Base-by-base conservation (phyloP, 345 rosid genomes). In the Toxicodendron radicans region DNA sequence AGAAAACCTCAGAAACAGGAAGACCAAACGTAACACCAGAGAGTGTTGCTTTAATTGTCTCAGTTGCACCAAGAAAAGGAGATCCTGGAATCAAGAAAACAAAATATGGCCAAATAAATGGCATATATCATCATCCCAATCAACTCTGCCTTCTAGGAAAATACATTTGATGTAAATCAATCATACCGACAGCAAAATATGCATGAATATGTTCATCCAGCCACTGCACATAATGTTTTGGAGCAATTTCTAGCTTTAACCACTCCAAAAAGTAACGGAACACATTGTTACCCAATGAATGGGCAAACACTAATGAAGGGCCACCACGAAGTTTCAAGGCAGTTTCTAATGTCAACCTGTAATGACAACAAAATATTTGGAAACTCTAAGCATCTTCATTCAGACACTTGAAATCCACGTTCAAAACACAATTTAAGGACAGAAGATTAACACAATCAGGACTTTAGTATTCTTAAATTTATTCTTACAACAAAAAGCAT, bases 221-320 rank as follows among this genome's bases (percentile, higher is more conserved):
- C 99, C 99, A 95, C 80, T 79, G 77, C 65, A 79, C 75, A 81
- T 95, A 95, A 61, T 88, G 92, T 75, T 93, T 95, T 67, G 99
- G 99, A 38, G 99, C 98, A 84, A 95, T 90, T 88, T 95, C 98
- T 48, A 95, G 93, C 86, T 93, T 95, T 79, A 95, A 73, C 99
- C 99, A 95, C 86, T 95, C 99, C 73, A 95, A 77, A 80, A 93
- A 95, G 88, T 95, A 95, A 51, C 98, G 93, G 73, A 95, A 95
- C 57, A 95, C 99, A 79, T 87, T 71, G 84, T 93, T 95, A 66
- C 99, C 99, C 92, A 95, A 77, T 66, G 99, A 95, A 89, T 95
- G 99, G 58, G 92, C 99, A 91, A 95, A 89, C 27, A 95, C 98
- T 68, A 95, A 53, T 14, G 97, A 87, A 69, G 99, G 98, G 46